Evolutionary conservation across 2,329 filamentous ascomycete genomes (phyloP), one percentile per base, ranked within the genome.

Genomic region (Fusarium pininemorale): DNA sequence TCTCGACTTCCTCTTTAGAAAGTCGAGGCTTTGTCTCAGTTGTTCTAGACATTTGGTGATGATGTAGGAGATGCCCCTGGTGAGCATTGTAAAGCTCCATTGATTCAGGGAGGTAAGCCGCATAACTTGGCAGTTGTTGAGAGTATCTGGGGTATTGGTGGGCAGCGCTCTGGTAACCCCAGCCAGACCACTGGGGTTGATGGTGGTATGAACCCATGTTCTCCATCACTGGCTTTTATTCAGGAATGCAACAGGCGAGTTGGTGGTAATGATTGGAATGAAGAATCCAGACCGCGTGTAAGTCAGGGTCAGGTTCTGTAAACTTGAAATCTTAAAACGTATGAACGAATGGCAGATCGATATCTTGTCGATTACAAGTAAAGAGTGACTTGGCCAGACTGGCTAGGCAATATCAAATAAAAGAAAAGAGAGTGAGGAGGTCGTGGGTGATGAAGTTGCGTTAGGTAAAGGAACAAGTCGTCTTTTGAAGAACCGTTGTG

Each of bases 1-100:
- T 79, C 70, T 89, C 88, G 14, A 90, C 88, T 78, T 90, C 88
- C 57, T 89, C 87, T 78, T 90, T 90, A 63, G 87, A 87, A 37
- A 90, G 82, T 38, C 87, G 83, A 28, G 87, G 86, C 76, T 88
- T 89, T 18, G 87, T 85, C 72, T 88, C 84, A 61, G 83, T 84
- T 28, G 82, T 81, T 74, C 84, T 81, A 57, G 82, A 81, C 78
- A 83, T 80, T 50, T 83, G 81, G 26, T 83, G 81, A 57, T 81
- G 80, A 65, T 82, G 81, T 38, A 82, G 77, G 30, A 83, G 78
- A 50, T 82, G 81, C 55, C 79, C 80, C 60, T 83, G 81, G 41
- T 83, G 82, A 45, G 77, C 72, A 45, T 80, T 81, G 69, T 84
- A 84, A 11, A 81, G 73, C 30, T 84, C 82, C 78, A 84, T 80